A percentile compares a stretch with the other conserved stretches of the same genome.
These are phyloP conservation scores for Paramecium primaurelia DNA, from an alignment of 73 alveolate species.

Conservation along the genomic window DNA sequence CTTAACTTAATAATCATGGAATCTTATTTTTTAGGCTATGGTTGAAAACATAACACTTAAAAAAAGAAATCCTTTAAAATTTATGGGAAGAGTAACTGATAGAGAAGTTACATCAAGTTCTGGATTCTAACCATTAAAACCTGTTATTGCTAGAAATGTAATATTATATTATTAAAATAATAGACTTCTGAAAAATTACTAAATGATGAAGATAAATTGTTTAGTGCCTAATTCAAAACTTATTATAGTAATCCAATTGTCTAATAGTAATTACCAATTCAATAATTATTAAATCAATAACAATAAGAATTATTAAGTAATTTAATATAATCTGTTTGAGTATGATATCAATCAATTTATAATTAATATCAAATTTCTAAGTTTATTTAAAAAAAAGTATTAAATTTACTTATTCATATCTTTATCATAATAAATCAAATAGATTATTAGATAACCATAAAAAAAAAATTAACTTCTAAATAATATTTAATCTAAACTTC, in stretches of 20 bases:
- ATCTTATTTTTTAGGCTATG: not conserved
- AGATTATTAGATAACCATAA: too few relatives aligned
- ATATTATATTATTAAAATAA: not conserved
- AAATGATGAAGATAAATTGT: not conserved
- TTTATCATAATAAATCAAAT: too few relatives aligned
- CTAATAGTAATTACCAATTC: not conserved
- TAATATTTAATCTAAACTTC: not conserved
- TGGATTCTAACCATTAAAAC: conserved; percentile 3
- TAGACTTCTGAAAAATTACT: not conserved
- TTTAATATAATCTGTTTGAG: not conserved
- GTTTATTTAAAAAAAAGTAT: too few relatives aligned
- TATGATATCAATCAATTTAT: not conserved
- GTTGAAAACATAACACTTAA: not conserved
- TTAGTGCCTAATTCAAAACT: not conserved
- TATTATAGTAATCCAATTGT: conserved; percentile 3
- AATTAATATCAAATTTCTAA: not conserved
- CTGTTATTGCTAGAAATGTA: not conserved
- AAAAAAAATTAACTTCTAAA: too few relatives aligned
- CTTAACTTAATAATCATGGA: not conserved
- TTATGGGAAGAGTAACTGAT: not conserved
- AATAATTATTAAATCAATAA: not conserved
- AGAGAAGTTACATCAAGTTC: conserved; percentile 26
- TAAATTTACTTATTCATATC: not conserved
- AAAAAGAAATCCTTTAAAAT: not conserved
- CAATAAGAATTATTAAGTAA: not conserved